Base-by-base conservation (phyloP, 176 grass and related monocot species). In the Puya raimondii region DNA sequence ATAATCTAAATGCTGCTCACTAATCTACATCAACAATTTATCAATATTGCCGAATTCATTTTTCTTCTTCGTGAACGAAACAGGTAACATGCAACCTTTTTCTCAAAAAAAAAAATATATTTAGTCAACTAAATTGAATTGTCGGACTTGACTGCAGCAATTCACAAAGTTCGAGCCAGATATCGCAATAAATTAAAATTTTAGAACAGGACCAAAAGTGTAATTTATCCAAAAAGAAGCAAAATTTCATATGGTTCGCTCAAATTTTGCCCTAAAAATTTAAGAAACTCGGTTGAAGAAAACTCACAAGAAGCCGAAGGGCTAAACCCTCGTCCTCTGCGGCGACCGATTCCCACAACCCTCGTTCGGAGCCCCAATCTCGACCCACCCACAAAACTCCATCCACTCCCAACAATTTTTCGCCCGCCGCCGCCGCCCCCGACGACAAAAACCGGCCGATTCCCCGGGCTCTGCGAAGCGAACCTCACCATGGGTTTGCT, bases 261-360 rank as follows among this genome's bases (percentile, higher is more conserved):
- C 2, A 10, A 1, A 61, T 9, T 59, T 17, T 2, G 10, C n/a
- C 56, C 2, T 18, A 16, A 22, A 20, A 61, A 61, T 18, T 18
- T 61, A 18, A 61, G 17, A n/a, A n/a, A 61, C 2, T 22, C 5
- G 10, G 17, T 18, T 18, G 56, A 22, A 18, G 9, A 18, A 64
- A 5, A 70, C 42, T 76, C 71, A 85, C 82, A 76, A 52, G 72
- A 80, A 76, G 77, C 82, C 48, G 48, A 67, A 47, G 67, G 67
- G 12, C 71, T 74, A 25, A 85, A 71, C 26, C 22, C 49, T 76
- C 64, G 64, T 26, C 64, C 68, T 48, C 68, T 61, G 17, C 4
- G 49, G 22, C 18, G 4, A 63, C n/a, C 11, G 2, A 21, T 49
- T 68, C 33, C 17, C 12, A 65, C 47, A 71, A 23, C 72, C 27